Base-by-base conservation (phyloP, 2,329 filamentous ascomycete species). In the Pseudogymnoascus sp. region DNA sequence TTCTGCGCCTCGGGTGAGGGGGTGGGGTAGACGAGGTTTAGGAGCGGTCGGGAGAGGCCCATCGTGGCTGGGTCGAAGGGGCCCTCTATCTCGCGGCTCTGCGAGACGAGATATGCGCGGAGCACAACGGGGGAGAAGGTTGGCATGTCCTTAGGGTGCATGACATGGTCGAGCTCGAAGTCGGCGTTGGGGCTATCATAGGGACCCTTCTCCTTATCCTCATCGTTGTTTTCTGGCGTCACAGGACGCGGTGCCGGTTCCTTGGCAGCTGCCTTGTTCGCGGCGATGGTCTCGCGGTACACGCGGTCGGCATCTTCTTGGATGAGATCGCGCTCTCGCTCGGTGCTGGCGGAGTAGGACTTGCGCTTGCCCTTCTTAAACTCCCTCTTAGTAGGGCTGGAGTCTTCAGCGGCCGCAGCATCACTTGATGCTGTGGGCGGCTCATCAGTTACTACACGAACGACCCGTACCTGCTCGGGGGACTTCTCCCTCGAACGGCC, bases 101-200 rank as follows among this genome's bases (percentile, higher is more conserved):
- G 60, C 16, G 56, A 59, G 44, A 66, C 66, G 7, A 63, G 62
- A 18, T 53, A 65, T 33, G 67, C 66, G 53, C 47, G 53, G 3
- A 63, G 31, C 18, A 67, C 47, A 40, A 61, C 62, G 33, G 59
- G 35, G 8, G 69, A 70, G 68, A 75, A 79, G 60, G 63, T 72
- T 53, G 63, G 66, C 38, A 84, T 72, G 31, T 86, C 81, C 42
- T 72, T 72, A 4, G 85, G 85, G 62, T 79, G 76, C 65, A 87
- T 78, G 65, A 82, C 74, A 67, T 85, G 81, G 70, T 87, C 84
- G 64, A 86, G 81, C 61, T 76, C 77, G 62, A 87, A 84, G 70
- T 88, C 85, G n/a, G 85, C 85, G 69, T 88, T 78, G 1, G 85
- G 85, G 6, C 74, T 81, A 66, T 81, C 82, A 63, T 82, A 88